Percentiles rank a stretch among this genome's conserved stretches.
These are phyloP conservation scores for Fomitopsis palustris DNA, from an alignment of 1,284 basidiomycete genomes.

Conservation along the genomic window DNA sequence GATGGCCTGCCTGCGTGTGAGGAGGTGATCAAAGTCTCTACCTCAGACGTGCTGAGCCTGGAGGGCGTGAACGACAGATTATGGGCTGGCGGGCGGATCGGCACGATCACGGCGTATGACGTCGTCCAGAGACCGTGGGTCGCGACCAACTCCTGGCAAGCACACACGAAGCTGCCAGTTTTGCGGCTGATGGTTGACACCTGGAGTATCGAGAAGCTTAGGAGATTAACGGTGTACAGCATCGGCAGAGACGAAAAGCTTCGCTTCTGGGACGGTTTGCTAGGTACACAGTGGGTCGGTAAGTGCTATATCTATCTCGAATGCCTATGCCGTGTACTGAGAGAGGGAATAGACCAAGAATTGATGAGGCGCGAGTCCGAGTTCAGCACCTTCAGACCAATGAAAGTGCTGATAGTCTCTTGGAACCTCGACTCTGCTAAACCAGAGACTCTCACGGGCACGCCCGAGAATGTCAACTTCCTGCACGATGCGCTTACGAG, in stretches of 20 bases:
- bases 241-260: conserved; percentile 76
- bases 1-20: conserved; percentile 57
- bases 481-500: conserved; percentile 68
- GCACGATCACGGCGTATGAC: conserved; percentile 83
- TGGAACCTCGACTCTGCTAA: conserved; percentile 94
- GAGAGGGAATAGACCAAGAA: conserved; percentile 56
- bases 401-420: conserved; percentile 82
- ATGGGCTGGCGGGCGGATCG: conserved; percentile 85
- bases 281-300: conserved; percentile 87
- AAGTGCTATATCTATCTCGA: conserved; percentile 24
- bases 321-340: not conserved
- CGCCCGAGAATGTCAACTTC: conserved; percentile 67
- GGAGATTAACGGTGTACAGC: conserved; percentile 71
- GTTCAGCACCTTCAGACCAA: conserved; percentile 77
- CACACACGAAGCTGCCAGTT: conserved; percentile 81
- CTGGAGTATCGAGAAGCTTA: conserved; percentile 61
- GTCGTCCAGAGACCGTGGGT: conserved; percentile 73
- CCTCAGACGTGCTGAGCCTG: conserved; percentile 76
- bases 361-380: conserved; percentile 70
- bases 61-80: conserved; percentile 79
- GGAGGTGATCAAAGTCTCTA: conserved; percentile 73
- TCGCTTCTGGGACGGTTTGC: conserved; percentile 87
- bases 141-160: conserved; percentile 88
- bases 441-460: conserved; percentile 68
- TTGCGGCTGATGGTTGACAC: conserved; percentile 69